Evolutionary conservation across 176 grass and related monocot species (phyloP), one percentile per base, ranked within the genome.

Genomic region (Melocanna baccifera): DNA sequence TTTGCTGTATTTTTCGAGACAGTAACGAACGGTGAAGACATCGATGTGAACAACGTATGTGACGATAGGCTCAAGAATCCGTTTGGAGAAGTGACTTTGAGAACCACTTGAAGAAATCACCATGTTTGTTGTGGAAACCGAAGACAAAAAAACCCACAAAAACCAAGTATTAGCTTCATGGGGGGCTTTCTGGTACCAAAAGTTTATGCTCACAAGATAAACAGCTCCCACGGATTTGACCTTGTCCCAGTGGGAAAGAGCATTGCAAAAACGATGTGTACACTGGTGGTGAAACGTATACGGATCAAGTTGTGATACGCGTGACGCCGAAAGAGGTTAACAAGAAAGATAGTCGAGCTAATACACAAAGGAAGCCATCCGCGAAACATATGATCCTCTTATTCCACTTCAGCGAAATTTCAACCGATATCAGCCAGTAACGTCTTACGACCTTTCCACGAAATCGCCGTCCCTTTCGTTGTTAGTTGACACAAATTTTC

Each of bases 21-120:
- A 4, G 4, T 4, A 4, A 36, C 34, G 34, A 0, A 36, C 4
- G 4, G 2, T 36, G 4, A 0, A 36, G 34, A 36, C 34, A 36
- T 4, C 34, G 0, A 36, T 0, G 0, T 5, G 0, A 36, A 36
- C 4, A 4, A 0, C 34, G 34, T 3, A 36, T 36, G 4, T 4
- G 4, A 0, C 4, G 34, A 36, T 0, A 36, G 4, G 34, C 34
- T 3, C 34, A 0, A 4, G 4, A 36, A 36, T 36, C 34, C 34
- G 0, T 36, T 36, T 36, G 2, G 34, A 36, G 34, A 36, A 36
- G 4, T 36, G 4, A 3, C 4, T 36, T 36, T 36, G 34, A 36
- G 34, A 36, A 36, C 0, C 34, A 36, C 4, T 0, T 36, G 0
- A 36, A 0, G 34, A 36, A 36, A 36, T 36, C 4, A 36, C 4